Conservation (phyloP, 1,284 basidiomycete genomes). For the Cerioporus squamosus region DNA sequence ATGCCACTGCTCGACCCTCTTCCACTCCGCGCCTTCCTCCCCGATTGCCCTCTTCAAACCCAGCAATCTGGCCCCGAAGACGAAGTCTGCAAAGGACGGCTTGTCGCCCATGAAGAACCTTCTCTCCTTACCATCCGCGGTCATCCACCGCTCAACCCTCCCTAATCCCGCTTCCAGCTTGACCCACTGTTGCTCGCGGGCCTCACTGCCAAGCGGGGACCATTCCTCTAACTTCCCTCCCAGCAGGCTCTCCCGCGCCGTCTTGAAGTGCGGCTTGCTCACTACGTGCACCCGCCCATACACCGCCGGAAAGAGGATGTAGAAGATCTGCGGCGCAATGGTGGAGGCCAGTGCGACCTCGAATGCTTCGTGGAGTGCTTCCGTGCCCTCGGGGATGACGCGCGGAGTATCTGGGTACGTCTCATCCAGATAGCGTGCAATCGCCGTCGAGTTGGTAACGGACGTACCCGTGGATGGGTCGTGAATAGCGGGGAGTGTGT, state of each 20-base stretch:
- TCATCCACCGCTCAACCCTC: conserved; percentile 19
- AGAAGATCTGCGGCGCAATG: neutral
- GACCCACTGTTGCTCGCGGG: conserved; percentile 15
- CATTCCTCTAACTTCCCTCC: conserved; percentile 24
- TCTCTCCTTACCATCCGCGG: conserved; percentile 8
- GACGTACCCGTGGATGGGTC: conserved; percentile 36
- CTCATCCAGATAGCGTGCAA: conserved; percentile 50
- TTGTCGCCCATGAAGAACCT: conserved; percentile 22
- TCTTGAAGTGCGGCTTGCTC: conserved; percentile 22
- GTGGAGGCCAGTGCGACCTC: conserved; percentile 14
- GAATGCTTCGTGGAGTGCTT: conserved; percentile 16
- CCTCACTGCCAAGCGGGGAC: conserved; percentile 7
- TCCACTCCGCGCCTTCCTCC: conserved; percentile 27
- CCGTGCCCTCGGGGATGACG: conserved; percentile 31
- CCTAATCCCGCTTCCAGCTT: conserved; percentile 19
- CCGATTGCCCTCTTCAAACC: conserved; percentile 21
- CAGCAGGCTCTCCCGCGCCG: conserved; percentile 16
- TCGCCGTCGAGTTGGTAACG: conserved; percentile 45
- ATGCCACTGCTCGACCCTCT: conserved; percentile 21
- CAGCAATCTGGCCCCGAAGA: conserved; percentile 20
- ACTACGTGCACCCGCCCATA: conserved; percentile 8
- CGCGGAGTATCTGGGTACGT: conserved; percentile 44
- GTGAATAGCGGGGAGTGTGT: conserved; percentile 27
- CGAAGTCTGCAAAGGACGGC: conserved; percentile 23
- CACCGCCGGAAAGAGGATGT: conserved; percentile 8